Evolutionary conservation across 2,329 filamentous ascomycete genomes (phyloP).

Genomic region (Pseudogymnoascus sp.): DNA sequence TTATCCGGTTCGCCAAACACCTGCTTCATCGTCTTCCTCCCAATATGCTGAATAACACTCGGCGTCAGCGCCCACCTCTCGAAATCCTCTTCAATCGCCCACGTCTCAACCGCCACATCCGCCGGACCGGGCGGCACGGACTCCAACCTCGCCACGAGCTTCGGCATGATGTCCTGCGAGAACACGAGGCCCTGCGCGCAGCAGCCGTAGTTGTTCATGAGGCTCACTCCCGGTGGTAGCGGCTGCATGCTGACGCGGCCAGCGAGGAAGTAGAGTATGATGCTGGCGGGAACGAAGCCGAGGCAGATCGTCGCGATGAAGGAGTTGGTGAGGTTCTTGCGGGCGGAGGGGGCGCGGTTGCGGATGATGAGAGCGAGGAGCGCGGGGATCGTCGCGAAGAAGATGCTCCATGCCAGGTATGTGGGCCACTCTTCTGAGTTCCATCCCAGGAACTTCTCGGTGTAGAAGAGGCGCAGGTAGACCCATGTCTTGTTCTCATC

Average conservation of each 20-base stretch:
- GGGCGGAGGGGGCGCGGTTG: neutral
- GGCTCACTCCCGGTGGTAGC: conserved; percentile 23
- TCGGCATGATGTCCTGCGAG: conserved; percentile 22
- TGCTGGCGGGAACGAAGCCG: conserved; percentile 15
- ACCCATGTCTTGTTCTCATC: conserved; percentile 20
- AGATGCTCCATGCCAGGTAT: conserved; percentile 23
- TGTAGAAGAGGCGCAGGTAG: conserved; percentile 37
- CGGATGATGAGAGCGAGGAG: neutral
- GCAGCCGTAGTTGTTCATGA: conserved; percentile 37
- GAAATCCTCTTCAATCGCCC: conserved; percentile 27
- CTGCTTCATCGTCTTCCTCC: conserved; percentile 22
- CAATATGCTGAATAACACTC: conserved; percentile 36
- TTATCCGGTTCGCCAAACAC: conserved; percentile 14
- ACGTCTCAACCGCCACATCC: conserved; percentile 34
- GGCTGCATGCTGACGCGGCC: conserved; percentile 19
- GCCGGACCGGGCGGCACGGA: conserved; percentile 23
- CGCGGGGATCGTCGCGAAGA: neutral
- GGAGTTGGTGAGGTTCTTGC: conserved; percentile 10
- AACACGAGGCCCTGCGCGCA: conserved; percentile 36
- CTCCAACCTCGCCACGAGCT: conserved; percentile 25
- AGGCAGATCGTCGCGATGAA: conserved; percentile 12
- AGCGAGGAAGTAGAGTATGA: conserved; percentile 19
- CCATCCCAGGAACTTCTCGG: conserved; percentile 36
- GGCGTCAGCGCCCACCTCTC: conserved; percentile 35
- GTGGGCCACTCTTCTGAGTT: conserved; percentile 33